Evolutionary conservation across 2,329 filamentous ascomycete genomes (phyloP).

Genomic region (Dryadomyces quercus-mongolicae): DNA sequence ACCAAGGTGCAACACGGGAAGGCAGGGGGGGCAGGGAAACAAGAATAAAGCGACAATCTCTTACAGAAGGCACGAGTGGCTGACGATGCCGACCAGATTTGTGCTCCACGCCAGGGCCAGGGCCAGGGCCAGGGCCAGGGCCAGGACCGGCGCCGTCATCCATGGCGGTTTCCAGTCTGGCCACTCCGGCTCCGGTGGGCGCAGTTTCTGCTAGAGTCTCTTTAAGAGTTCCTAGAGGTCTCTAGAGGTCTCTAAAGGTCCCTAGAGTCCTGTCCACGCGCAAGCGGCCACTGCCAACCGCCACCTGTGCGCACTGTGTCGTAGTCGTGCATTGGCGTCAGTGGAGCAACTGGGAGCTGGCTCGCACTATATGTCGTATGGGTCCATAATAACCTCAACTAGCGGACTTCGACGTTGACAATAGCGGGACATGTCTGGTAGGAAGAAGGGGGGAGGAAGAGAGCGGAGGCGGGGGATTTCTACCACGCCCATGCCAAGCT

Average conservation of each 20-base stretch:
- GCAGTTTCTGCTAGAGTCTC: background rate
- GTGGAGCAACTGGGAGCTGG: background rate
- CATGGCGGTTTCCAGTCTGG: background rate
- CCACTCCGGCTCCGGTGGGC: background rate
- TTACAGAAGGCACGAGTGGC: too few species aligned
- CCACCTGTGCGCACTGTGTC: background rate
- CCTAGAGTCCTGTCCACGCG: background rate
- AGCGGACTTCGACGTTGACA: conserved; percentile 2
- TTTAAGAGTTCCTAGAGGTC: too few species aligned
- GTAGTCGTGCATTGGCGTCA: conserved; percentile 7
- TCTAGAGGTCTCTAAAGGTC: too few species aligned
- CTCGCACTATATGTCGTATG: conserved; percentile 2
- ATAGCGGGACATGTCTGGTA: background rate
- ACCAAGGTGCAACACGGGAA: background rate
- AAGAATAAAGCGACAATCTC: too few species aligned
- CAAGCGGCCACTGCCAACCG: background rate
- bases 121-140: background rate
- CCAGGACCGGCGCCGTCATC: background rate
- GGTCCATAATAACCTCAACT: conserved; percentile 4
- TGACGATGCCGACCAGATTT: too few species aligned
- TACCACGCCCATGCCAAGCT: background rate
- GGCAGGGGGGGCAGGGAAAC: background rate
- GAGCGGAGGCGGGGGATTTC: background rate
- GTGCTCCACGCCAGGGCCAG: too few species aligned
- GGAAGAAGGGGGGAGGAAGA: background rate